Percentiles rank a stretch among this genome's conserved stretches.
phyloP scores from a whole-genome alignment of 306 rosid genomes.

The Vigna unguiculata region DNA sequence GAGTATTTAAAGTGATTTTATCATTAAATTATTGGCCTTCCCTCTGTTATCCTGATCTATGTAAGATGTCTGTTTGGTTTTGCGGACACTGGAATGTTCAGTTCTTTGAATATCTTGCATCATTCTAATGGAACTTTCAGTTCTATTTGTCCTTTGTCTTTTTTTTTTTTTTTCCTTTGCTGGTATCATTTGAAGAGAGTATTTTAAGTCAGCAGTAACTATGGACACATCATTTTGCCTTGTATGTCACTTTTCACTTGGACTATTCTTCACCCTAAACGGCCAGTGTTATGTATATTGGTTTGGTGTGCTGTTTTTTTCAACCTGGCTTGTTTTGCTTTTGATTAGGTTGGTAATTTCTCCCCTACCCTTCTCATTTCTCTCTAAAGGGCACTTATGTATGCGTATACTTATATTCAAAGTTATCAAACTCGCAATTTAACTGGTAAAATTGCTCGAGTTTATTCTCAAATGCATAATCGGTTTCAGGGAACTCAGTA shows the following conservation, averaged over 20 bases:
- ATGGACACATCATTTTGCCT: constrained; percentile 30
- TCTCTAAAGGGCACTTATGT: neutral
- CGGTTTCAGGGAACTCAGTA: too few species aligned
- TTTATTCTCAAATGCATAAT: too few species aligned
- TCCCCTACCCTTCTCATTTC: neutral
- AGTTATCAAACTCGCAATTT: too few species aligned
- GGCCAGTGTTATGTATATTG: constrained; percentile 14
- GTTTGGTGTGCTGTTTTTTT: constrained; percentile 20
- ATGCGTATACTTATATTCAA: neutral
- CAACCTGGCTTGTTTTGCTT: constrained; percentile 28
- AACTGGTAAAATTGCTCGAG: too few species aligned
- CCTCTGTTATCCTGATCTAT: constrained; percentile 20
- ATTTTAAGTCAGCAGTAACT: constrained; percentile 27
- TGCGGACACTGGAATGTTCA: constrained; percentile 31
- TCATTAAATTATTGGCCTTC: constrained; percentile 11
- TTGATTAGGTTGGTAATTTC: neutral
- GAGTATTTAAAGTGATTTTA: constrained; percentile 10
- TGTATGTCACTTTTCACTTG: constrained; percentile 24
- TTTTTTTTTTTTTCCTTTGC: constrained; percentile 40
- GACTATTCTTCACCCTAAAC: constrained; percentile 27
- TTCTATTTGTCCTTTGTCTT: constrained; percentile 30
- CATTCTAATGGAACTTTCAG: constrained; percentile 21
- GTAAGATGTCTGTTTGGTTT: constrained; percentile 18
- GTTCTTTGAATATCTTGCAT: constrained; percentile 27
- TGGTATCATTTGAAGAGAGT: constrained; percentile 42